Evolutionary conservation across 1,284 basidiomycete genomes (phyloP).

Genomic region (Xerocomus amazonicus): DNA sequence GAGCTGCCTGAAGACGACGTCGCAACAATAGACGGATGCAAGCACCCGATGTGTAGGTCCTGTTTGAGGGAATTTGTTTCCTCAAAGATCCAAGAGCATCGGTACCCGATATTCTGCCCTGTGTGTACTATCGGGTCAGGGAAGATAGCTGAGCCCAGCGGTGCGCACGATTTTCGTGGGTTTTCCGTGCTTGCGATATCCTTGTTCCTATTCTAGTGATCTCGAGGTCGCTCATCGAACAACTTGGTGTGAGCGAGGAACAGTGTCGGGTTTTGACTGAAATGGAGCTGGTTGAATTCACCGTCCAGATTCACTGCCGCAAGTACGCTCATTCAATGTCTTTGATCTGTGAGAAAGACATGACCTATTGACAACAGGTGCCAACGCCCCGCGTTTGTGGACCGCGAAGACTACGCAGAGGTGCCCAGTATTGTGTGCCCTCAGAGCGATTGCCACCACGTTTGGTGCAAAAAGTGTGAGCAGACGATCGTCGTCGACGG

Average conservation of each 20-base stretch:
- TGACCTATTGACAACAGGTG: constrained; percentile 37
- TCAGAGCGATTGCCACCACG: constrained; percentile 41
- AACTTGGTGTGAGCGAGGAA: constrained; percentile 48
- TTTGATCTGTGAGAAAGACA: not conserved
- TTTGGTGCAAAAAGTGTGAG: constrained; percentile 58
- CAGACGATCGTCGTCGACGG: constrained; percentile 39
- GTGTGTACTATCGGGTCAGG: constrained; percentile 39
- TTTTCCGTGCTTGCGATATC: not conserved
- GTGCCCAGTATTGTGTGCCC: constrained; percentile 43
- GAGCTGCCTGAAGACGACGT: constrained; percentile 43
- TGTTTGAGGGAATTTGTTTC: constrained; percentile 48
- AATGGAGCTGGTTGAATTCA: constrained; percentile 51
- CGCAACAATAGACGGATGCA: constrained; percentile 44
- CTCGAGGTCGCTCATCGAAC: constrained; percentile 39
- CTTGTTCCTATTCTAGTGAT: constrained; percentile 36
- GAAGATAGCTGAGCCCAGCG: constrained; percentile 32
- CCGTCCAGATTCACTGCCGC: constrained; percentile 43
- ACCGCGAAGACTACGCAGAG: constrained; percentile 45
- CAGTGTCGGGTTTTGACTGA: constrained; percentile 49
- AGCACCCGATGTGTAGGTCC: constrained; percentile 52
- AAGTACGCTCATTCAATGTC: not conserved
- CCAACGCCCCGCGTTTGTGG: constrained; percentile 43
- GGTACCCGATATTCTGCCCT: constrained; percentile 62
- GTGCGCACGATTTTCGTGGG: constrained; percentile 30
- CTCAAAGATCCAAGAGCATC: constrained; percentile 48